A percentile compares a stretch with the other conserved stretches of the same genome.
Conservation (phyloP, 2,329 filamentous ascomycete genomes). For the Curvularia hawaiiensis region DNA sequence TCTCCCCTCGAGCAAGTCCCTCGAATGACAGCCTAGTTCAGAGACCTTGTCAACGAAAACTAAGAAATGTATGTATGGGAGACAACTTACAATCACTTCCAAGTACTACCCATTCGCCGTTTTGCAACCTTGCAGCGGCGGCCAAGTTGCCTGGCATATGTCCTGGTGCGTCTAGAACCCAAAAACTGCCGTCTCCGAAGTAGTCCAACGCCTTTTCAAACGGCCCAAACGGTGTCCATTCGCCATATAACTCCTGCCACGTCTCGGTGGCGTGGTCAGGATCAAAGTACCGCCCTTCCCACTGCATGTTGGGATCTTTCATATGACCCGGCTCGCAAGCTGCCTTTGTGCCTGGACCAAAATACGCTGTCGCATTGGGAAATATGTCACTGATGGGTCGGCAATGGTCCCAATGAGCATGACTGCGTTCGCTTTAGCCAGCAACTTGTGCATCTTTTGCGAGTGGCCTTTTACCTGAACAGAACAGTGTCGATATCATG, state of each 20-base stretch:
- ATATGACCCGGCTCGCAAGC: constrained; percentile 41
- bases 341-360: constrained; percentile 37
- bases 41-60: neutral
- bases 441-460: neutral
- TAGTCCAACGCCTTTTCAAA: constrained; percentile 46
- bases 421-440: constrained; percentile 23
- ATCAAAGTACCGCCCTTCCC: constrained; percentile 45
- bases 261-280: constrained; percentile 34
- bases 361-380: constrained; percentile 37
- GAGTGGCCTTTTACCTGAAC: constrained; percentile 31
- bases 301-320: constrained; percentile 31
- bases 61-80: neutral
- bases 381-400: constrained; percentile 37
- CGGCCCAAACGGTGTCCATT: constrained; percentile 42
- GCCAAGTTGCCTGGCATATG: constrained; percentile 50
- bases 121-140: constrained; percentile 32
- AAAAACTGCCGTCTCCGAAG: constrained; percentile 49
- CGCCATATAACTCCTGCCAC: constrained; percentile 34
- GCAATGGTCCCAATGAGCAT: constrained; percentile 44
- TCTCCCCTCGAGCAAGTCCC: constrained; percentile 36
- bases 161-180: constrained; percentile 46
- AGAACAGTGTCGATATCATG: constrained; percentile 34
- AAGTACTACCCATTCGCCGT: constrained; percentile 40
- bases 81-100: constrained; percentile 36
- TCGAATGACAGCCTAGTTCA: constrained; percentile 34